Evolutionary conservation across 768 basidiomycete species (phyloP).

Genomic region (Amylocystis lapponica): DNA sequence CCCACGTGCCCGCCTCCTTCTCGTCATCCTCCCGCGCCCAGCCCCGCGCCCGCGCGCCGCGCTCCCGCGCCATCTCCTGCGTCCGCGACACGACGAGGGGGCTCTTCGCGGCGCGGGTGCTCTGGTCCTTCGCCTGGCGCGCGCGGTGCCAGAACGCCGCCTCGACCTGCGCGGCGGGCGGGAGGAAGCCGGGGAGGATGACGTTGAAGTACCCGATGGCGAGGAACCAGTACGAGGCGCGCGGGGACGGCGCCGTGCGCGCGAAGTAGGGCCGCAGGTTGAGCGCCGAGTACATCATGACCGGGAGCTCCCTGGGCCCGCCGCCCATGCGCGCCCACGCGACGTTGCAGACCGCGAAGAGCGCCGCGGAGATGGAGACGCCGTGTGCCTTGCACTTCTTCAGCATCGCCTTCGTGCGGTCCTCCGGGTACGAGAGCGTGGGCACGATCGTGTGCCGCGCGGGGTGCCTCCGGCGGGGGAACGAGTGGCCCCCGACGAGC

Average conservation of each 20-base stretch:
- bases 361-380: constrained; percentile 68
- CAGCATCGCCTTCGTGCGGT: constrained; percentile 56
- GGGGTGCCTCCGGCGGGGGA: constrained; percentile 44
- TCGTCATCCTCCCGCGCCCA: constrained; percentile 80
- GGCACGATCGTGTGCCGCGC: constrained; percentile 62
- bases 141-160: constrained; percentile 73
- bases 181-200: constrained; percentile 68
- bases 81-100: constrained; percentile 57
- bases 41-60: constrained; percentile 50
- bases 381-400: constrained; percentile 64
- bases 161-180: constrained; percentile 33
- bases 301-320: constrained; percentile 43
- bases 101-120: constrained; percentile 55
- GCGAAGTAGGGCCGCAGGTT: constrained; percentile 64
- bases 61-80: constrained; percentile 57
- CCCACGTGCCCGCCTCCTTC: constrained; percentile 40
- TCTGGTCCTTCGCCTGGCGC: constrained; percentile 61
- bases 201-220: constrained; percentile 83
- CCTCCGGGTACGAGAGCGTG: constrained; percentile 51
- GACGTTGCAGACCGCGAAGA: constrained; percentile 72
- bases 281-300: constrained; percentile 84
- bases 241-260: constrained; percentile 21
- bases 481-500: constrained; percentile 68
- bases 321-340: constrained; percentile 58
- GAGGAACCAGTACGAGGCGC: constrained; percentile 75